Evolutionary conservation across 1,284 basidiomycete genomes (phyloP).

Genomic region (Ganoderma meredithae): DNA sequence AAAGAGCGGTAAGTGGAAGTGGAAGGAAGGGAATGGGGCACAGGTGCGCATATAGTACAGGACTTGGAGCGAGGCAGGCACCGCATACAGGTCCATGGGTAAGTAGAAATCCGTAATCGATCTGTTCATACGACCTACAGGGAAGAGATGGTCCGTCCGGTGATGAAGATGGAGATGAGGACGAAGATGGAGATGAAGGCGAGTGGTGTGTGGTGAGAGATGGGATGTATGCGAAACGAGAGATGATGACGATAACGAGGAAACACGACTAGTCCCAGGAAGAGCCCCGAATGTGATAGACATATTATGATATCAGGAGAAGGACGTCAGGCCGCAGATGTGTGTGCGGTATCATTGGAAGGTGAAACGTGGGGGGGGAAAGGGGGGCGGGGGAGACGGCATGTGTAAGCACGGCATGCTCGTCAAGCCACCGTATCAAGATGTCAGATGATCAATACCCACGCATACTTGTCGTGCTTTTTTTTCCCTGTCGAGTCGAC

Average conservation of each 20-base stretch:
- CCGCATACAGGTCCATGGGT: neutral
- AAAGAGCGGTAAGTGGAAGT: neutral
- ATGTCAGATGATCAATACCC: slow-evolving; percentile 14
- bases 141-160: neutral
- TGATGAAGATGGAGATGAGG: neutral
- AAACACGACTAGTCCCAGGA: neutral
- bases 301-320: neutral
- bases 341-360: neutral
- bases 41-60: slow-evolving; percentile 3
- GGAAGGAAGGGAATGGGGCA: neutral
- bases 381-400: neutral
- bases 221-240: neutral
- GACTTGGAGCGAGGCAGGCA: neutral
- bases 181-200: neutral
- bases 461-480: too few species aligned
- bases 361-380: slow-evolving; percentile 1
- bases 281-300: slow-evolving; percentile 1
- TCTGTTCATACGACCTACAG: neutral
- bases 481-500: neutral
- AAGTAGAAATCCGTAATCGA: neutral
- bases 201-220: neutral
- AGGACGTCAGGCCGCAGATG: neutral
- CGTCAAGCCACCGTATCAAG: slow-evolving; percentile 4
- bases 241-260: slow-evolving; percentile 1
- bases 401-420: neutral